Base-by-base conservation (phyloP, 1,139 yeast species). In the Pichia sp. region DNA sequence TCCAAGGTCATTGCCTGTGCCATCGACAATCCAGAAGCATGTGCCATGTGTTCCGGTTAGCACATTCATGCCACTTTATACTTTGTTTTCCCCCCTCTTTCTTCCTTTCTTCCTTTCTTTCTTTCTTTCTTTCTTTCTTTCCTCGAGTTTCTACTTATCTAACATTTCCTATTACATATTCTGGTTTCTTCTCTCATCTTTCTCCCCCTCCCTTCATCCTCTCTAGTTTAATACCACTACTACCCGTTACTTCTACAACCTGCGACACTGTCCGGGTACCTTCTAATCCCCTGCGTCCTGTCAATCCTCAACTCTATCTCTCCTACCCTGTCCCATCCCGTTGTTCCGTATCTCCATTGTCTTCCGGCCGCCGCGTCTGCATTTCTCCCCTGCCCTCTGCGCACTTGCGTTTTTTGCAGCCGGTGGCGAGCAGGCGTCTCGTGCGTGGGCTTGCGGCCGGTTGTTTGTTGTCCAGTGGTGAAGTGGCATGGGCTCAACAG, bases 41-140 rank as follows among this genome's bases (percentile, higher is more conserved):
- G 99, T 75, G 93, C 93, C 70, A 93, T 93, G 99, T 93, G 99
- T 78, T 92, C 98, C 60, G 98, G 98, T 77, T 93, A 77, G 36
- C 36, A 8, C 40, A 30, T 38, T 42, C 20, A 3, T 9, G 6
- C 12, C 16, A 29, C n/a, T 27, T 27, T 27, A 27, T 27, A 6
- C 29, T 27, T 27, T 27, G 29, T 27, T 27, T 27, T 27, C 6
- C n/a, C n/a, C 43, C 16, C 29, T 16, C 40, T 24, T 45, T 34
- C 16, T 16, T 24, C 43, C 31, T 27, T 34, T 20, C 24, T 30
- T 52, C 45, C 27, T 48, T 29, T 40, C 44, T 41, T 8, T 8
- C 20, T n/a, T n/a, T n/a, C n/a, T n/a, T n/a, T n/a, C n/a, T n/a
- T n/a, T n/a, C n/a, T n/a, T 36, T 36, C n/a, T 34, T 34, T 36